phyloP scores from a whole-genome alignment of 306 rosid genomes.

The Vicia sativa region DNA sequence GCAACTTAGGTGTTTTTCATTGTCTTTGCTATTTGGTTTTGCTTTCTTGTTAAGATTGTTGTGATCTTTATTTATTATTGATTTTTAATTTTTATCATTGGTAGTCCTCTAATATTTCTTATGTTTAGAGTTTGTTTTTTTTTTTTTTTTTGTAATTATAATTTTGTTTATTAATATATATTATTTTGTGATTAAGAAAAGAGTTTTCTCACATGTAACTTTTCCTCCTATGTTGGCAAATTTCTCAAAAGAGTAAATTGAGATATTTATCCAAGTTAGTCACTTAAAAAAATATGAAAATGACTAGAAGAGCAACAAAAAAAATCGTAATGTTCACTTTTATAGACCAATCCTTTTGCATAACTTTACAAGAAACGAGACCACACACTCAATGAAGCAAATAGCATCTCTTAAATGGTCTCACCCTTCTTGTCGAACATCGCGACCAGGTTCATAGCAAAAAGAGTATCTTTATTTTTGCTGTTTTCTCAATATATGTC shows the following conservation, averaged over 20 bases:
- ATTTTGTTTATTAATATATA: too few species aligned
- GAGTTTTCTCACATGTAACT: too few species aligned
- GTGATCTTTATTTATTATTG: too few species aligned
- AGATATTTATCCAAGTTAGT: not conserved
- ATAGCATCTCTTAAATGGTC: not conserved
- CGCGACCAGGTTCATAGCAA: constrained; percentile 17
- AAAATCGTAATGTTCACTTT: not conserved
- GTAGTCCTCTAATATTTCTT: too few species aligned
- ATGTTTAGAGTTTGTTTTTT: too few species aligned
- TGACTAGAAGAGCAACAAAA: not conserved
- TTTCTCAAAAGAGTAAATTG: not conserved
- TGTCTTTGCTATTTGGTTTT: too few species aligned
- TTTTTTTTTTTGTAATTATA: too few species aligned
- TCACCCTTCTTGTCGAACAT: not conserved
- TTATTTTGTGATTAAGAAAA: too few species aligned
- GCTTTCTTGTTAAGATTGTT: too few species aligned
- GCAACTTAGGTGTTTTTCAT: too few species aligned
- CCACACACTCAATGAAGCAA: constrained; percentile 6
- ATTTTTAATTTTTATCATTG: too few species aligned
- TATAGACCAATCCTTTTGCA: not conserved
- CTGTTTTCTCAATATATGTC: not conserved
- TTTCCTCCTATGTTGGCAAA: too few species aligned
- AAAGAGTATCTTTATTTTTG: not conserved
- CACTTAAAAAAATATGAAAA: not conserved
- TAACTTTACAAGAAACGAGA: not conserved